phyloP scores from a whole-genome alignment of 208 protist genomes.

The Wallacemonas sp. region DNA sequence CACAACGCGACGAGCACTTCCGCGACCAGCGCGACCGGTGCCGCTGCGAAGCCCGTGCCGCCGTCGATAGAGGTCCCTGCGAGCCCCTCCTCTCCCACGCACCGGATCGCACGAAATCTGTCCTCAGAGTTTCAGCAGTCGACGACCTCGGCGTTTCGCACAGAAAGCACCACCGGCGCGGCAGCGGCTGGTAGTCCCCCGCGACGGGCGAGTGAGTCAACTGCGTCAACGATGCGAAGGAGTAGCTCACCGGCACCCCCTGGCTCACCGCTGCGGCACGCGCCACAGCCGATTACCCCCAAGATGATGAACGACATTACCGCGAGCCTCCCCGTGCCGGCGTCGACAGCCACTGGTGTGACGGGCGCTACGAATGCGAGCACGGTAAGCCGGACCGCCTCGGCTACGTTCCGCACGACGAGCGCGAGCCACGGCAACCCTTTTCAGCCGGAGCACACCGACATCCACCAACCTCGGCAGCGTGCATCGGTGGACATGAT shows the following conservation, averaged over 20 bases:
- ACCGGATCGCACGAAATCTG: background rate
- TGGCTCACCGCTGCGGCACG: background rate
- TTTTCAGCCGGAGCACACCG: background rate
- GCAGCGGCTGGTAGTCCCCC: background rate
- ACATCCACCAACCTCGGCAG: background rate
- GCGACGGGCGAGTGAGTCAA: background rate
- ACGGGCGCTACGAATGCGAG: background rate
- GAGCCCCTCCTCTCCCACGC: background rate
- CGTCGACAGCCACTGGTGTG: background rate
- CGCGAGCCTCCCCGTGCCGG: background rate
- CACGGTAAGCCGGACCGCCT: background rate
- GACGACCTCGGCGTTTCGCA: background rate
- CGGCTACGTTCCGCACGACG: background rate
- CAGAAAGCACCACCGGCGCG: background rate
- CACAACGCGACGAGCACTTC: background rate
- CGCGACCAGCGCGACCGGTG: slow-evolving; percentile 2
- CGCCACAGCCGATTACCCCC: background rate
- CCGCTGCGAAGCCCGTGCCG: background rate
- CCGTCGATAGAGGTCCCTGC: background rate
- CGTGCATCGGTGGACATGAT: slow-evolving; percentile 10
- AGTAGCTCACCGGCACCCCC: background rate
- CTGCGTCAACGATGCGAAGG: background rate
- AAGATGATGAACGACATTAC: slow-evolving; percentile 9
- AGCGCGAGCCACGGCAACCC: background rate
- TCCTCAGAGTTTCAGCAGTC: background rate